Base-by-base conservation (phyloP, 371 early-diverging fungal genomes). In the Syncephalastrum sp. region DNA sequence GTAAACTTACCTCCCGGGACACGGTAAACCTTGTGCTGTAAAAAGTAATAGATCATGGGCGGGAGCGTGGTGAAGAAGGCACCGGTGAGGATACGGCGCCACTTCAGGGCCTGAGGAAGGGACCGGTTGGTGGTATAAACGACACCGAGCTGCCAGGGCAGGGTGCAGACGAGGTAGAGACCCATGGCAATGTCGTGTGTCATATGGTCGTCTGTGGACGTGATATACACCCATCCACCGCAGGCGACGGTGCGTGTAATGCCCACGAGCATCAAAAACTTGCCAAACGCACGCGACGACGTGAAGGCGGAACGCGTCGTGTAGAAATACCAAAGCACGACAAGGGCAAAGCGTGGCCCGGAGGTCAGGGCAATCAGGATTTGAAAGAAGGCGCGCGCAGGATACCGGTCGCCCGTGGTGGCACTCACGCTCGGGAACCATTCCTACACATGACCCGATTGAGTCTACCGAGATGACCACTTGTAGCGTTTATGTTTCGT, bases 361-460 rank as follows among this genome's bases (percentile, higher is more conserved):
- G 86, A 78, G 1, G 88, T 82, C 59, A 90, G 64, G 4, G 91
- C 92, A 64, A 90, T 90, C 33, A 90, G 70, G 43, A 91, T 78
- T 74, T 92, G 91, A 57, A 91, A 92, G 25, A 91, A 73, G 55
- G 82, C 83, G 38, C 91, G 77, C 5, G 86, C 91, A 12, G 90
- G 92, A 65, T 89, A 92, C 60, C 89, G 68, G 67, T 92, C 92
- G 51, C 92, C 92, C 21, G 89, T 91, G 0, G 89, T 82, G 0
- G 91, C 90, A 59, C 88, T 88, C 3, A 92, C 90, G 60, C 91
- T 91, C 43, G 92, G 92, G 49, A 91, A 89, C 91, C 90, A 89
- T 79, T 92, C 90, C 80, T 91, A 68, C n/a, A 52, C 47, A 56
- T 21, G 21, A 21, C 21, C 5, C 13, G 14, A 45, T 3, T 23